These are phyloP conservation scores for Tillandsia fasciculata DNA, from an alignment of 176 grass and related monocot genomes.

Conservation along the genomic window DNA sequence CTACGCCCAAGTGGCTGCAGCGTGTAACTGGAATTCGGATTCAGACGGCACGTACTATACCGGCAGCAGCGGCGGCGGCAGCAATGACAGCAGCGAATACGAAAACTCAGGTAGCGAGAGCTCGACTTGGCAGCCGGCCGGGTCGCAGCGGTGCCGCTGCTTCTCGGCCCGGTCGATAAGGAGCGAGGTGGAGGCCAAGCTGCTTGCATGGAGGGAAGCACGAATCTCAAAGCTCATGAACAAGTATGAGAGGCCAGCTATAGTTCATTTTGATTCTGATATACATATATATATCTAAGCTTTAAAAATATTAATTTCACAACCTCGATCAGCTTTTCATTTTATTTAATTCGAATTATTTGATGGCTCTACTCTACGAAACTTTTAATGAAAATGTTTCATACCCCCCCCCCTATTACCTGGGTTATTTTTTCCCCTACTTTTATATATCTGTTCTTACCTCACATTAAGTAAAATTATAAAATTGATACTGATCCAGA, in stretches of 20 bases:
- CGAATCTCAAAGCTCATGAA: slow-evolving; percentile 50
- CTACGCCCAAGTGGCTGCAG: background rate
- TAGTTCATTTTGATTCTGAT: background rate
- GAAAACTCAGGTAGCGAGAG: slow-evolving; percentile 20
- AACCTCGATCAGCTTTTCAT: too few relatives aligned
- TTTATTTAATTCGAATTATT: too few relatives aligned
- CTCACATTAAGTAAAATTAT: too few relatives aligned
- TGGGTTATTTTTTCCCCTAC: too few relatives aligned
- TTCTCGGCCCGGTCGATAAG: slow-evolving; percentile 15
- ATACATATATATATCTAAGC: slow-evolving; percentile 4
- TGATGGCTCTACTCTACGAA: too few relatives aligned
- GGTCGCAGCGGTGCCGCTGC: slow-evolving; percentile 18
- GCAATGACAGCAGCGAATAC: slow-evolving; percentile 21
- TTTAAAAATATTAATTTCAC: background rate
- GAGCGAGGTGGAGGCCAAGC: slow-evolving; percentile 36
- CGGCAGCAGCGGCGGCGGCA: slow-evolving; percentile 18
- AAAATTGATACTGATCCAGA: too few relatives aligned
- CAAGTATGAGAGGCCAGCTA: slow-evolving; percentile 31
- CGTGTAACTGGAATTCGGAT: slow-evolving; percentile 36
- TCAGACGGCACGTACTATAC: slow-evolving; percentile 24
- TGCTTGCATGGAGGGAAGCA: slow-evolving; percentile 62
- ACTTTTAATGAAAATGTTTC: too few relatives aligned
- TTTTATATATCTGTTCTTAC: too few relatives aligned
- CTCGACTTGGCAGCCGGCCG: background rate
- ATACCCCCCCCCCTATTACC: too few relatives aligned